These are phyloP conservation scores for Trichoderma sp. DNA, from an alignment of 2,329 filamentous ascomycete species.

Conservation along the genomic window DNA sequence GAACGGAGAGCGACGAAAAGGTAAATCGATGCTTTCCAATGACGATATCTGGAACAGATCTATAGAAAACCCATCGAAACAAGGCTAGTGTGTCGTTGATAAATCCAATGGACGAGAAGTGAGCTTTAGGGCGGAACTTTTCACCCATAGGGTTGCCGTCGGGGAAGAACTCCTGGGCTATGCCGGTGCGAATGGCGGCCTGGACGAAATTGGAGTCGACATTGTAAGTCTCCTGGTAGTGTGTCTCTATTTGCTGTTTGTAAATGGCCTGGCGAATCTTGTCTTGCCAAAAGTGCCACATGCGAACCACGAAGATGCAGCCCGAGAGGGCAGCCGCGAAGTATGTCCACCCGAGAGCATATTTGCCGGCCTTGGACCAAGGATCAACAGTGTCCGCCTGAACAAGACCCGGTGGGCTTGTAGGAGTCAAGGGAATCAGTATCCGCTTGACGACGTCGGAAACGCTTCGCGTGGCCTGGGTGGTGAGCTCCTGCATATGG, in stretches of 20 bases:
- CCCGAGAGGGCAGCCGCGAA: slow-evolving; percentile 75
- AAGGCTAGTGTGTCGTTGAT: slow-evolving; percentile 81
- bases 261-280: slow-evolving; percentile 88
- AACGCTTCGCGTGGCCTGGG: slow-evolving; percentile 38
- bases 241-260: slow-evolving; percentile 75
- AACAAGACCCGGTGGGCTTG: slow-evolving; percentile 61
- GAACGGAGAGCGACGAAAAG: slow-evolving; percentile 77
- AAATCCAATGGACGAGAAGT: slow-evolving; percentile 71
- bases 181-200: slow-evolving; percentile 49
- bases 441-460: slow-evolving; percentile 55
- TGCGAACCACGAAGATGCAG: slow-evolving; percentile 66
- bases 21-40: slow-evolving; percentile 69
- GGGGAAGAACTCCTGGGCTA: slow-evolving; percentile 72
- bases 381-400: slow-evolving; percentile 71
- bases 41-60: slow-evolving; percentile 74
- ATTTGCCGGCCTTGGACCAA: slow-evolving; percentile 80
- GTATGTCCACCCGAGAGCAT: slow-evolving; percentile 85
- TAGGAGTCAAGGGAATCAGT: slow-evolving; percentile 59
- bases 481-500: slow-evolving; percentile 34
- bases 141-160: slow-evolving; percentile 59
- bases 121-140: slow-evolving; percentile 65
- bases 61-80: slow-evolving; percentile 86
- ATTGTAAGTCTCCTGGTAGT: slow-evolving; percentile 57
- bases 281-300: slow-evolving; percentile 91
- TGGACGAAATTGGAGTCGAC: slow-evolving; percentile 51